phyloP scores from a whole-genome alignment of 1,284 basidiomycete genomes.

The Neolentinus lepideus region DNA sequence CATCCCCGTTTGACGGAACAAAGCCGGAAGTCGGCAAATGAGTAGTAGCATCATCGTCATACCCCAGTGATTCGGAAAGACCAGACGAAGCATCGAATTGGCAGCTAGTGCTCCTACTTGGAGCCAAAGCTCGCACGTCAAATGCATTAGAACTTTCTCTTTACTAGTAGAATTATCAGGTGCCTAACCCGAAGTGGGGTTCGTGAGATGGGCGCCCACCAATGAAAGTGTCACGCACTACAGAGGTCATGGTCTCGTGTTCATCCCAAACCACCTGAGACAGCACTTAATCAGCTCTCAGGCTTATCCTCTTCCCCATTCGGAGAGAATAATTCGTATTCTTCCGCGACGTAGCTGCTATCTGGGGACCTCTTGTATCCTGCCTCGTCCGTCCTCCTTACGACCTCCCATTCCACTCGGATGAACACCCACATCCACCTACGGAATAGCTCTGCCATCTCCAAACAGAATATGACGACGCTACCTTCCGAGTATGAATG shows the following conservation, averaged over 20 bases:
- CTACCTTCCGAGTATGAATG: conserved; percentile 82
- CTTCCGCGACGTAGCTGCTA: not conserved
- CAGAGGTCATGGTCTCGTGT: not conserved
- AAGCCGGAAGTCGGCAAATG: not conserved
- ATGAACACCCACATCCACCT: conserved; percentile 98
- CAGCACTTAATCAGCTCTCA: conserved; percentile 1
- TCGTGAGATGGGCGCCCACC: not conserved
- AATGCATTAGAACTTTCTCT: not conserved
- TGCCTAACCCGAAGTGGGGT: not conserved
- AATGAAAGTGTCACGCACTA: not conserved
- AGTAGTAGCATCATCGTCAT: not conserved
- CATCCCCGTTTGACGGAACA: not conserved
- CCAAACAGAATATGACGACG: conserved; percentile 82
- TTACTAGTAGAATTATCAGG: not conserved
- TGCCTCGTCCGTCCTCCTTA: conserved; percentile 35
- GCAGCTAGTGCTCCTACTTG: not conserved
- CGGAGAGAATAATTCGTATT: conserved; percentile 1
- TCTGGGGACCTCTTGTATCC: not conserved
- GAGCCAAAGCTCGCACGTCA: not conserved
- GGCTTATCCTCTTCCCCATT: not conserved
- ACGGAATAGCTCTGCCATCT: conserved; percentile 84
- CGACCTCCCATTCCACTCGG: conserved; percentile 91
- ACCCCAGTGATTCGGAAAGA: not conserved
- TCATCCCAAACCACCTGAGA: not conserved
- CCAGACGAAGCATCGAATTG: too few relatives aligned